Evolutionary conservation across 1,139 yeast species (phyloP).

Genomic region (Yamadazyma membranifaciens): DNA sequence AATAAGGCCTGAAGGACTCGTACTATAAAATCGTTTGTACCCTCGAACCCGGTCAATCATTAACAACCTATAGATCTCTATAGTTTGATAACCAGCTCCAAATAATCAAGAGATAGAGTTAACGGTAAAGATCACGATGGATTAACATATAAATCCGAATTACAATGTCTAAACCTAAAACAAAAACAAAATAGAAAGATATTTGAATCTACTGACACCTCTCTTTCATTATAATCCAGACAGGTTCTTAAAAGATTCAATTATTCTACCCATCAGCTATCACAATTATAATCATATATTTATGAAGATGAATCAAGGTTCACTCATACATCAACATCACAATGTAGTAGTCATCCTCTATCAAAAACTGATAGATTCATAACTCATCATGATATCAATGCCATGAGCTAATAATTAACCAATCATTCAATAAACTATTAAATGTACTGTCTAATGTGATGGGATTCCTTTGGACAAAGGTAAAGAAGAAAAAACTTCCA

Average conservation of each 20-base stretch:
- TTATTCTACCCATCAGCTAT: constrained; percentile 50
- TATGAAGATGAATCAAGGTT: not conserved
- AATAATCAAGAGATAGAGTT: too few relatives aligned
- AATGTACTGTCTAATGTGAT: constrained; percentile 53
- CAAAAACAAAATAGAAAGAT: not conserved
- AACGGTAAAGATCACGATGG: too few relatives aligned
- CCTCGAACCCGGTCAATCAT: too few relatives aligned
- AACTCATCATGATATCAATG: too few relatives aligned
- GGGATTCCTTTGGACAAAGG: constrained; percentile 56
- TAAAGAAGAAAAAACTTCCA: constrained; percentile 18
- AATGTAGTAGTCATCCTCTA: not conserved
- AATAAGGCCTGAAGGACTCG: too few relatives aligned
- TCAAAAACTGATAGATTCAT: constrained; percentile 6
- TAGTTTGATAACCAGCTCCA: too few relatives aligned
- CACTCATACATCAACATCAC: not conserved
- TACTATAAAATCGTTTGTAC: too few relatives aligned
- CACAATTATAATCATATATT: constrained; percentile 22
- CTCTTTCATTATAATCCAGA: constrained; percentile 52
- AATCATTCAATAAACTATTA: constrained; percentile 1
- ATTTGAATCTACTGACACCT: constrained; percentile 53
- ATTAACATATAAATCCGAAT: too few relatives aligned
- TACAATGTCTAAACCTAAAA: not conserved
- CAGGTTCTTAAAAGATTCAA: constrained; percentile 50
- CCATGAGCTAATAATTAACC: not conserved
- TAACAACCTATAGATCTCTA: too few relatives aligned